Conservation (phyloP, 257 asterid species). For the Nicotiana attenuata region DNA sequence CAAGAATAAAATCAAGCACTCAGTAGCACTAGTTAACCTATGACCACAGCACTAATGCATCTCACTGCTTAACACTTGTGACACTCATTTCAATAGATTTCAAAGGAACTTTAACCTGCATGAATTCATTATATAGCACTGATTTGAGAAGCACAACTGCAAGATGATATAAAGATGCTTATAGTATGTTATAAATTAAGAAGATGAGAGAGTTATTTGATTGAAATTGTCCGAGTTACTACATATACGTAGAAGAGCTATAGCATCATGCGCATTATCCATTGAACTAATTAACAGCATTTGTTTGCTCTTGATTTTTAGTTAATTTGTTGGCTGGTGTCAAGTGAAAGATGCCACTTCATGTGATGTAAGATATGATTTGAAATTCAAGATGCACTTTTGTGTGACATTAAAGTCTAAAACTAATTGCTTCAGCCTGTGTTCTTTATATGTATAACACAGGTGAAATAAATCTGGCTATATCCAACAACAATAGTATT, state of each 20-base stretch:
- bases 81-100: background rate
- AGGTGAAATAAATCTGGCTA: background rate
- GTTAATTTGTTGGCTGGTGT: background rate
- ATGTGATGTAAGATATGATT: background rate
- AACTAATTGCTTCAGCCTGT: background rate
- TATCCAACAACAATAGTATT: background rate
- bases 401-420: background rate
- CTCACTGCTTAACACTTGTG: background rate
- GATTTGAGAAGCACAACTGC: background rate
- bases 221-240: background rate
- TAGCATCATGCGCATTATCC: background rate
- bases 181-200: background rate
- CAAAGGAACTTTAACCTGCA: background rate
- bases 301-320: background rate
- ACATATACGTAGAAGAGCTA: background rate
- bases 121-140: background rate
- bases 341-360: background rate
- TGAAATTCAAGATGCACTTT: background rate
- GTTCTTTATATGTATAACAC: background rate
- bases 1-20: background rate
- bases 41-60: background rate
- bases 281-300: background rate
- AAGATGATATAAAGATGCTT: background rate
- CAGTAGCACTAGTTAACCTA: background rate
- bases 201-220: background rate